phyloP scores from a whole-genome alignment of 192 early-diverging fungal genomes.

The Backusella morwellensis region DNA sequence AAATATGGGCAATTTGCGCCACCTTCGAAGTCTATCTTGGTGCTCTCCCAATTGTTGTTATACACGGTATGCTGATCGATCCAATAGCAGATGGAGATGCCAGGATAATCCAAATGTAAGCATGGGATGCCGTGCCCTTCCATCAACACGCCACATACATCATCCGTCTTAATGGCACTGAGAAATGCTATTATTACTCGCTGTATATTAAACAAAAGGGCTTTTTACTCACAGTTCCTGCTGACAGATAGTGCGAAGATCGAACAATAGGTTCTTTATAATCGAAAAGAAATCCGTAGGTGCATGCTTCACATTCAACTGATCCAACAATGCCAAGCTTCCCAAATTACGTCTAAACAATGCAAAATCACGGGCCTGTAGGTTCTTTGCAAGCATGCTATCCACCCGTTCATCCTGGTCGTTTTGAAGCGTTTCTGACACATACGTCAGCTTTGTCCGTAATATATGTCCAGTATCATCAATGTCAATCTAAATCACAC shows the following conservation, averaged over 20 bases:
- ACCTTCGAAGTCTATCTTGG: slow-evolving; percentile 10
- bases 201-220: not conserved
- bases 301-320: slow-evolving; percentile 27
- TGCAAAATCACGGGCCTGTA: slow-evolving; percentile 6
- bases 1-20: not conserved
- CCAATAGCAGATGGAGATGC: slow-evolving; percentile 31
- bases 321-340: slow-evolving; percentile 24
- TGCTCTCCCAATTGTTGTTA: slow-evolving; percentile 18
- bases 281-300: slow-evolving; percentile 29
- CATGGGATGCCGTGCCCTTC: slow-evolving; percentile 34
- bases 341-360: slow-evolving; percentile 25
- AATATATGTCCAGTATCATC: slow-evolving; percentile 23
- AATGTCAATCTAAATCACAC: slow-evolving; percentile 25
- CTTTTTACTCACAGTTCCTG: slow-evolving; percentile 28
- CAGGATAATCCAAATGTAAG: slow-evolving; percentile 27
- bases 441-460: slow-evolving; percentile 32
- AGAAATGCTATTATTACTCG: not conserved
- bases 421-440: slow-evolving; percentile 27
- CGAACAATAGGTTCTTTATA: slow-evolving; percentile 12
- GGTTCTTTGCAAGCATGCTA: slow-evolving; percentile 18
- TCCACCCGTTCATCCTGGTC: slow-evolving; percentile 32
- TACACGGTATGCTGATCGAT: not conserved
- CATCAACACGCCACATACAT: slow-evolving; percentile 19
- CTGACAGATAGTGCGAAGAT: slow-evolving; percentile 18
- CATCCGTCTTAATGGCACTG: slow-evolving; percentile 16